These are phyloP conservation scores for Fusarium newnesense DNA, from an alignment of 2,329 filamentous ascomycete species.

Conservation along the genomic window DNA sequence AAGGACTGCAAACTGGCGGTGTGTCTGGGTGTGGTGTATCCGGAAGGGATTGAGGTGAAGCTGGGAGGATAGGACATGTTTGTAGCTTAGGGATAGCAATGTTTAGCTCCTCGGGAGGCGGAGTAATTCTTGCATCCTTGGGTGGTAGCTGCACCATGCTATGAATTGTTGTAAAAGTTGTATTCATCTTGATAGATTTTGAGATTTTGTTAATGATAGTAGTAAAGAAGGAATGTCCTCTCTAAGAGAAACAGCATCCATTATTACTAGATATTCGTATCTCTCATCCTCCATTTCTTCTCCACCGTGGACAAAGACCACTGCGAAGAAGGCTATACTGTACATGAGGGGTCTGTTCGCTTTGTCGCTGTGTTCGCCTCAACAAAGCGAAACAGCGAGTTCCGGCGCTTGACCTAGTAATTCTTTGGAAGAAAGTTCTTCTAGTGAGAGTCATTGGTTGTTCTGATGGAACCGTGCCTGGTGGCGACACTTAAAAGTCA, in stretches of 20 bases:
- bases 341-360: conserved; percentile 18
- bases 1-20: neutral
- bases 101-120: conserved; percentile 28
- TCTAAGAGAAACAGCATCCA: neutral
- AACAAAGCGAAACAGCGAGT: conserved; percentile 36
- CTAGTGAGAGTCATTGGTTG: conserved; percentile 23
- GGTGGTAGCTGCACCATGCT: conserved; percentile 22
- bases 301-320: conserved; percentile 17
- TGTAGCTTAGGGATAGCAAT: conserved; percentile 12
- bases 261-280: conserved; percentile 30
- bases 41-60: conserved; percentile 13
- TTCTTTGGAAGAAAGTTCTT: conserved; percentile 10
- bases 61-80: conserved; percentile 9
- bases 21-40: conserved; percentile 11
- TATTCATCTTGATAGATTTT: conserved; percentile 27
- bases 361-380: conserved; percentile 32
- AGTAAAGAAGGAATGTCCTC: conserved; percentile 1
- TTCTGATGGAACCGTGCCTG: conserved; percentile 26
- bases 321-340: conserved; percentile 14
- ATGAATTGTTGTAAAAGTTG: conserved; percentile 15
- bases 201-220: conserved; percentile 5
- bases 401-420: conserved; percentile 3
- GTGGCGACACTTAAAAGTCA: conserved; percentile 23
- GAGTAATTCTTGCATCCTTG: conserved; percentile 34
- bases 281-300: neutral